A percentile compares a stretch with the other conserved stretches of the same genome.
Evolutionary conservation across 2,329 filamentous ascomycete species (phyloP).

Genomic region (Triangularia verruculosa): DNA sequence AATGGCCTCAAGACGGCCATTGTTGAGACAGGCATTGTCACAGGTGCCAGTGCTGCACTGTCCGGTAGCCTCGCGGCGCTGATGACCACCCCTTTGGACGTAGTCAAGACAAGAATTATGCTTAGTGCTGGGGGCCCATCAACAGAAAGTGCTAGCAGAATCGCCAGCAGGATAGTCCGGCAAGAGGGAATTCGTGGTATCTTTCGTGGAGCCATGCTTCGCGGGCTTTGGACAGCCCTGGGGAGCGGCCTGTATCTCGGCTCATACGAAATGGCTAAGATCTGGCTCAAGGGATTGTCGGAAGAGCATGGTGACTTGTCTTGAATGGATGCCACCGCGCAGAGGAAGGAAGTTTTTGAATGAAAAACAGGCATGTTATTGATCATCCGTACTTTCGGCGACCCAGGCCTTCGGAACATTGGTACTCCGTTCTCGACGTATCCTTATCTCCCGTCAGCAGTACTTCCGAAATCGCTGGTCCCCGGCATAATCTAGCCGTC

Average conservation of each 20-base stretch:
- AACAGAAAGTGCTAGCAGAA: conserved; percentile 47
- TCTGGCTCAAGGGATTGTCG: conserved; percentile 49
- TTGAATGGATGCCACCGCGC: neutral
- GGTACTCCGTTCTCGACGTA: conserved; percentile 4
- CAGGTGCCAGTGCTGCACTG: conserved; percentile 67
- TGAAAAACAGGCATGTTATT: neutral
- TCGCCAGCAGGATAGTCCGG: conserved; percentile 62
- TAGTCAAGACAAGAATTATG: conserved; percentile 90
- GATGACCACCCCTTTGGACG: conserved; percentile 85
- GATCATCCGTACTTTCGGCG: neutral
- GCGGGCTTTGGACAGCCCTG: conserved; percentile 76
- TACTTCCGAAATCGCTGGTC: neutral
- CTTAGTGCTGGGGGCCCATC: conserved; percentile 40
- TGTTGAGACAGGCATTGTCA: conserved; percentile 66
- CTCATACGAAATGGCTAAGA: conserved; percentile 77
- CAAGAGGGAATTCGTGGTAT: conserved; percentile 70
- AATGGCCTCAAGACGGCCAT: conserved; percentile 34
- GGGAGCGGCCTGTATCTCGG: conserved; percentile 83
- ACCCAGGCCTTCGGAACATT: conserved; percentile 3
- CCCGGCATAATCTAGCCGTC: neutral
- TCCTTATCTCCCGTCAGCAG: conserved; percentile 7
- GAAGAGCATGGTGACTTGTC: neutral
- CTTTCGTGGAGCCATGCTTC: conserved; percentile 71
- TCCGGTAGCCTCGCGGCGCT: conserved; percentile 74
- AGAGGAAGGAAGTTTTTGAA: neutral